Evolutionary conservation across 176 grass and related monocot species (phyloP), one percentile per base, ranked within the genome.

Genomic region (Canna indica): DNA sequence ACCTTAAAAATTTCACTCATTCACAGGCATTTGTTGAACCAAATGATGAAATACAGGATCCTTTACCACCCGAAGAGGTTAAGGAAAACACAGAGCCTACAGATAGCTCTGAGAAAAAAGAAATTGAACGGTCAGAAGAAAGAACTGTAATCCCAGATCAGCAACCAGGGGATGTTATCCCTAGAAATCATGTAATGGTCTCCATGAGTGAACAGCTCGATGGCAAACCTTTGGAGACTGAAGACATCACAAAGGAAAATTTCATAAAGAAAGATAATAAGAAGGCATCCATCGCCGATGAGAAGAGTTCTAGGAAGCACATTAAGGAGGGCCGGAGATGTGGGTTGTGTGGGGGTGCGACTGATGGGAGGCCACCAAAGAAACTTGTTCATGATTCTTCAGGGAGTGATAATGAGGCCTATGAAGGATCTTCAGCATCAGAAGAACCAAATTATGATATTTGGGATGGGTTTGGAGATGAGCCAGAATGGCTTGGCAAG

Each of bases 361-460:
- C 94, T 66, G 88, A 93, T 80, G 94, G 94, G 35, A 90, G 67
- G 60, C 89, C 89, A 4, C 94, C 94, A 34, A 99, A 83, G 77
- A 69, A 87, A 79, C 83, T 88, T 69, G 73, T 87, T 47, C 77
- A 86, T 47, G 94, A 99, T 59, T 77, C 76, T 25, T 79, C 77
- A 63, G 94, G 91, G 27, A 99, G 94, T 47, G 89, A 99, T 68
- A 88, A 99, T 77, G 94, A 97, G 72, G 77, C 89, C 65, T 92
- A 93, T 15, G 86, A 92, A 82, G 93, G 85, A 34, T 71, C 80
- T 76, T 83, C 87, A 71, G 86, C 88, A 87, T 99, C 84, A 29
- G 94, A 93, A 24, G 94, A 99, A 61, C 77, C 85, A 9, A 93
- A 99, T 65, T 99, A 93, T 87, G 86, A 93, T 69, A 79, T 85